phyloP scores from a whole-genome alignment of 306 rosid genomes.

The Cucurbita moschata region DNA sequence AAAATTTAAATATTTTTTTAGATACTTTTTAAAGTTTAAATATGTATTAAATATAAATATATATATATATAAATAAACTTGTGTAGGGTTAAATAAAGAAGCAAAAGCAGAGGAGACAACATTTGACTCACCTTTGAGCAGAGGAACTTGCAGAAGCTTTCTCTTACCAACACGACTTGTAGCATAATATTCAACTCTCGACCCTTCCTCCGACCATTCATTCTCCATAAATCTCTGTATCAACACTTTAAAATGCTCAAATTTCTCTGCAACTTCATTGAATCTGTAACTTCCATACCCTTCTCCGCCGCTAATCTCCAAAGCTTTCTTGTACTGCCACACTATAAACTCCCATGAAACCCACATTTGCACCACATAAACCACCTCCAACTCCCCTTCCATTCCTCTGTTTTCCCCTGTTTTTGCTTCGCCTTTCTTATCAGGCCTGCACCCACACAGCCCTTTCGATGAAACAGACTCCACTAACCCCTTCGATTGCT shows the following conservation, averaged over 20 bases:
- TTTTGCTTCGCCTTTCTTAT: conserved; percentile 24
- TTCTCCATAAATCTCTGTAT: conserved; percentile 71
- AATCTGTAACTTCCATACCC: conserved; percentile 21
- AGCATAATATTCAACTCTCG: conserved; percentile 56
- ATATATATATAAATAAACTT: too few species aligned
- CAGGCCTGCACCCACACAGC: conserved; percentile 6
- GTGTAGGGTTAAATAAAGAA: too few species aligned
- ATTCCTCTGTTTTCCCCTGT: conserved; percentile 31
- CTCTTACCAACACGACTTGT: conserved; percentile 56
- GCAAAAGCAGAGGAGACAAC: background rate
- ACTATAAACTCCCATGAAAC: conserved; percentile 82
- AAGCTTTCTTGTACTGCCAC: conserved; percentile 59
- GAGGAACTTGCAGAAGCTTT: conserved; percentile 65
- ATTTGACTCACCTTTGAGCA: conserved; percentile 39
- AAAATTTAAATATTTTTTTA: too few species aligned
- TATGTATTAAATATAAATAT: too few species aligned
- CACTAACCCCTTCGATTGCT: conserved; percentile 58
- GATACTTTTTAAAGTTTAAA: too few species aligned
- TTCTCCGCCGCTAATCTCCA: conserved; percentile 34
- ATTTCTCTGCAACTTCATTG: conserved; percentile 60
- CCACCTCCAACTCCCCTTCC: conserved; percentile 53
- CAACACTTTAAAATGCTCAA: conserved; percentile 69
- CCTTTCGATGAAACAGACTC: conserved; percentile 30
- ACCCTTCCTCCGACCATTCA: conserved; percentile 53
- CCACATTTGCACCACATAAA: conserved; percentile 72